Percentiles rank a stretch among this genome's conserved stretches.
Evolutionary conservation across 495 filamentous ascomycete genomes (phyloP).

Genomic region (Schizothecium vesticola): DNA sequence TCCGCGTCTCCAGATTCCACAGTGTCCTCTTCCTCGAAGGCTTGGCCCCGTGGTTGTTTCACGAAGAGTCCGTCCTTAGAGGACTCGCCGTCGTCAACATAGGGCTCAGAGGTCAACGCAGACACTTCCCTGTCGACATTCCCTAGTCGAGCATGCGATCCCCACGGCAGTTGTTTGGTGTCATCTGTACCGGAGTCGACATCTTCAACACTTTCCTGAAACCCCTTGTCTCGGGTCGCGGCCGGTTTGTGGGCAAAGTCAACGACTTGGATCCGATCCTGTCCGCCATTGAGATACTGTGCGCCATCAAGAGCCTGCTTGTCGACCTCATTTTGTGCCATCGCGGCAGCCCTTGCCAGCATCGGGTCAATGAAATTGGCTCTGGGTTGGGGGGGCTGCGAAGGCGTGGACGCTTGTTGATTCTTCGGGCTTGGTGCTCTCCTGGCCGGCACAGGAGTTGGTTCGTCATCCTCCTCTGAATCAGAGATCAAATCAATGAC

Average conservation of each 20-base stretch:
- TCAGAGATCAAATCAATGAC: conserved; percentile 36
- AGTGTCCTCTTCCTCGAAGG: not conserved
- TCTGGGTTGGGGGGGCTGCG: not conserved
- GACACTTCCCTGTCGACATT: no score
- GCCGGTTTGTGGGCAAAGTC: not conserved
- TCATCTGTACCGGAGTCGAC: not conserved
- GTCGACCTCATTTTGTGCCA: not conserved
- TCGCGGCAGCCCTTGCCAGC: not conserved
- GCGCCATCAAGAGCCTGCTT: not conserved
- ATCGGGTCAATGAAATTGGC: not conserved
- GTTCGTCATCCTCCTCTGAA: conserved; percentile 32
- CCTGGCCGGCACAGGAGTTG: conserved; percentile 6
- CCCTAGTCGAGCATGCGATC: no score
- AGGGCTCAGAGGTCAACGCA: not conserved
- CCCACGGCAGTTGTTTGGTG: no score
- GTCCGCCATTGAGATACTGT: not conserved
- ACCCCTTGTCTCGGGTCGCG: not conserved
- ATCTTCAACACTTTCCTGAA: not conserved
- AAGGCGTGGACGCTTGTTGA: not conserved
- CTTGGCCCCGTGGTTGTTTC: not conserved
- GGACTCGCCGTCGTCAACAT: not conserved
- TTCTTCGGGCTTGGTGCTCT: not conserved
- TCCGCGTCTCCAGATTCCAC: not conserved
- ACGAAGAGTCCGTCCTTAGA: not conserved
- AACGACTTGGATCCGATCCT: not conserved